Conservation (phyloP, 306 rosid genomes). For the Dryas alaskensis region DNA sequence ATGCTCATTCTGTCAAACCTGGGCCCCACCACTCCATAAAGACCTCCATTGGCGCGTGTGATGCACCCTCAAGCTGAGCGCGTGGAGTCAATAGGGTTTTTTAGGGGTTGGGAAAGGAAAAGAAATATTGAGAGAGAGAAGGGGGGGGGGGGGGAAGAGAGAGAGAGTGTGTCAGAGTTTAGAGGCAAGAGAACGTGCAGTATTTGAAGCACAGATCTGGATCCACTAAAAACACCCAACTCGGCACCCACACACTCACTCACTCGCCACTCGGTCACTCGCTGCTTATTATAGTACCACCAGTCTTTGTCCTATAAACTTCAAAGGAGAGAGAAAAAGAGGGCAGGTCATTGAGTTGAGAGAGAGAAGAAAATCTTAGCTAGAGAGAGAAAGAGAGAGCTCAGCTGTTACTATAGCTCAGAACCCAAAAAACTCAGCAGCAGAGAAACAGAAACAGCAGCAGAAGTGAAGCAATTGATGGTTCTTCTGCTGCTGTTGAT, state of each 20-base stretch:
- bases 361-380: slow-evolving; percentile 22
- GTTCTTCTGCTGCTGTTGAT: slow-evolving; percentile 34
- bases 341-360: slow-evolving; percentile 9
- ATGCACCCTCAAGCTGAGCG: neutral
- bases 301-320: slow-evolving; percentile 18
- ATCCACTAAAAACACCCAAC: slow-evolving; percentile 48
- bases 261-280: slow-evolving; percentile 8
- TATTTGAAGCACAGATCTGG: slow-evolving; percentile 65
- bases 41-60: slow-evolving; percentile 34
- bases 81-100: slow-evolving; percentile 2
- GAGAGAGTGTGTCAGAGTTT: slow-evolving; percentile 44
- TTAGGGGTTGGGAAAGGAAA: slow-evolving; percentile 9
- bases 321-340: slow-evolving; percentile 40
- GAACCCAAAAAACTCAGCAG: slow-evolving; percentile 40
- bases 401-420: slow-evolving; percentile 12
- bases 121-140: neutral
- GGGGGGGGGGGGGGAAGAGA: neutral
- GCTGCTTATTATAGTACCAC: neutral
- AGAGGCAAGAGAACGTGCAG: slow-evolving; percentile 62
- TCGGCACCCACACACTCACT: slow-evolving; percentile 3
- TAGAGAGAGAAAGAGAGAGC: slow-evolving; percentile 9
- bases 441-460: slow-evolving; percentile 19
- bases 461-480: slow-evolving; percentile 36
- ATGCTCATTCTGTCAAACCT: neutral
- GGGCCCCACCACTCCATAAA: neutral